phyloP scores from a whole-genome alignment of 208 protist species.

The Acanthamoeba lugdunensis region DNA sequence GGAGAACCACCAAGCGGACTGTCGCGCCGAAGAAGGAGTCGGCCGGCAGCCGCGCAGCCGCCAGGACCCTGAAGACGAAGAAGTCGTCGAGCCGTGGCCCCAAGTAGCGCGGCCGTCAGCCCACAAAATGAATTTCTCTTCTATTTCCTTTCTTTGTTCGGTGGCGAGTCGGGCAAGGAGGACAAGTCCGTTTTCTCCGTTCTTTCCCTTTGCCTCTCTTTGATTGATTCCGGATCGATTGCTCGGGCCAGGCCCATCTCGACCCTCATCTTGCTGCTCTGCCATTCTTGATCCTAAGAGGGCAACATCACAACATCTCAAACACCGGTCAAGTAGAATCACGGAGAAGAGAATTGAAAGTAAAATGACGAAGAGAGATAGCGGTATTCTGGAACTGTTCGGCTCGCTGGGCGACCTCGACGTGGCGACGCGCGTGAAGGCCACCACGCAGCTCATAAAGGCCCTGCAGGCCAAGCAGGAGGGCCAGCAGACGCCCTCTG shows the following conservation, averaged over 20 bases:
- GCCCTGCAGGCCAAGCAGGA: slow-evolving; percentile 20
- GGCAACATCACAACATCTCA: neutral
- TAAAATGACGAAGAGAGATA: slow-evolving; percentile 30
- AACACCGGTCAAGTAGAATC: neutral
- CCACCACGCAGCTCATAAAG: slow-evolving; percentile 2
- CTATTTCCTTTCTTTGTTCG: neutral
- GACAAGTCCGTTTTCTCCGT: neutral
- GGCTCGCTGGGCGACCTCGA: slow-evolving; percentile 45
- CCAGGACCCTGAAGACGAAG: neutral
- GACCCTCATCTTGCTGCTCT: neutral
- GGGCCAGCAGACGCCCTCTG: neutral
- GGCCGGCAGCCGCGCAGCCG: neutral
- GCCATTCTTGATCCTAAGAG: neutral
- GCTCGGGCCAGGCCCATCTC: neutral
- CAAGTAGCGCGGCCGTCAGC: neutral
- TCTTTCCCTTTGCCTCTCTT: neutral
- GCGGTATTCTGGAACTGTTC: slow-evolving; percentile 63
- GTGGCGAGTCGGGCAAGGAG: neutral
- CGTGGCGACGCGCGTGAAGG: neutral
- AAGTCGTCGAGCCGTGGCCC: neutral
- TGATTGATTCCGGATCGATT: slow-evolving; percentile 15
- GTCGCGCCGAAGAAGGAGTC: neutral
- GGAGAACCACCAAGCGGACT: neutral
- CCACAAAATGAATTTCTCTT: neutral
- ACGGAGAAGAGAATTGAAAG: neutral